Evolutionary conservation across 345 rosid genomes (phyloP), one percentile per base, ranked within the genome.

Genomic region (Garcia nutans): DNA sequence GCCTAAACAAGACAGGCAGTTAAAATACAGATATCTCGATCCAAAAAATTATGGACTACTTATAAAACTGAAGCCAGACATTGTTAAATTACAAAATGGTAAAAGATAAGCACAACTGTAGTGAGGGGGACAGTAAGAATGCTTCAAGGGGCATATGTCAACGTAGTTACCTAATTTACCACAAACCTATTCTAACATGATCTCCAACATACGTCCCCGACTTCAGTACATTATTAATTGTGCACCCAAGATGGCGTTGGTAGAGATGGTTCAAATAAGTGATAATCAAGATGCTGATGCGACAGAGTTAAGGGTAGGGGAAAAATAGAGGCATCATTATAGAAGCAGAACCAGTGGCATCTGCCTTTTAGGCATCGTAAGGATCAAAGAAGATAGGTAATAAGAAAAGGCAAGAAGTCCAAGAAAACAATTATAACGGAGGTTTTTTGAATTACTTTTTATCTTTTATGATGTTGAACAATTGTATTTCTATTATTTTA

Each of bases 1-100:
- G 97, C 88, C 99, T 96, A 76, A 58, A 86, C n/a, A 81, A 26
- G 76, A 22, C 62, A 56, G 63, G 41, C 6, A 55, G 72, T 56
- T 54, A 65, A 75, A 56, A 45, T 52, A 24, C 49, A 0, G 23
- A 68, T 33, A 28, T 41, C 9, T 19, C 42, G 49, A 44, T 12
- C 37, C 10, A 10, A 2, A 61, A 33, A 71, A 12, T 41, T 37
- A 4, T 37, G 54, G 11, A 71, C 6, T 62, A 15, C 0, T 16
- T 16, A 62, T 28, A n/a, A 11, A 57, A 71, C 33, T 23, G 22
- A 71, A 58, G 42, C 5, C 10, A 33, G n/a, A 33, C n/a, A 50
- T 10, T 20, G 0, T 31, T 49, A 64, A 64, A 41, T 15, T 17
- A 52, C 42, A 62, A 61, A 26, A 61, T 3, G 15, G 37, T 26